Percentiles rank a stretch among this genome's conserved stretches.
phyloP scores from a whole-genome alignment of 305 asterid species.

The Fraxinus paxiana region DNA sequence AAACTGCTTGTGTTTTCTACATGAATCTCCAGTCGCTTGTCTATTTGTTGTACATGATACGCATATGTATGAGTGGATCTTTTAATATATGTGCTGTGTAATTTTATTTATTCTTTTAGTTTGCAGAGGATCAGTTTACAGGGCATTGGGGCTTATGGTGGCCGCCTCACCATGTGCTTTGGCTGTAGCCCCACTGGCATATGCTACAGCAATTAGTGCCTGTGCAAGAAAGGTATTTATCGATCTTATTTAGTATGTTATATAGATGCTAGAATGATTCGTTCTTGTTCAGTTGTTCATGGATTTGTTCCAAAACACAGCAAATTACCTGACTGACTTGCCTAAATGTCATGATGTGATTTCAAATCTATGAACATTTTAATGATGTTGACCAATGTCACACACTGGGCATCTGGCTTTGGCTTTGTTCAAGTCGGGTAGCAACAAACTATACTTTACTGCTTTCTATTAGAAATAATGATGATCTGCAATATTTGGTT shows the following conservation, averaged over 20 bases:
- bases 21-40: not conserved
- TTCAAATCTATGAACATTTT: not conserved
- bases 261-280: conserved; percentile 1
- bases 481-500: not conserved
- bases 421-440: not conserved
- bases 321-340: not conserved
- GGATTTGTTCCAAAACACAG: not conserved
- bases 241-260: conserved; percentile 14
- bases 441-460: not conserved
- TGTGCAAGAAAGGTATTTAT: conserved; percentile 85
- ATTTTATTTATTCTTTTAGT: conserved; percentile 43
- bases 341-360: not conserved
- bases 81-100: conserved; percentile 10
- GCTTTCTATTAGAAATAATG: not conserved
- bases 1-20: not conserved
- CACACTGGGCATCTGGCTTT: conserved; percentile 6
- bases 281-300: not conserved
- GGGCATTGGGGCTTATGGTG: conserved; percentile 98
- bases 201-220: conserved; percentile 97
- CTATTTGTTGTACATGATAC: not conserved
- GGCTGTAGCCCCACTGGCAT: conserved; percentile 94
- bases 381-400: not conserved
- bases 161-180: conserved; percentile 99
- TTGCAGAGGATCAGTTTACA: conserved; percentile 94
- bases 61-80: not conserved